Evolutionary conservation across 2,329 filamentous ascomycete species (phyloP).

Genomic region (Verticillium nubilum): DNA sequence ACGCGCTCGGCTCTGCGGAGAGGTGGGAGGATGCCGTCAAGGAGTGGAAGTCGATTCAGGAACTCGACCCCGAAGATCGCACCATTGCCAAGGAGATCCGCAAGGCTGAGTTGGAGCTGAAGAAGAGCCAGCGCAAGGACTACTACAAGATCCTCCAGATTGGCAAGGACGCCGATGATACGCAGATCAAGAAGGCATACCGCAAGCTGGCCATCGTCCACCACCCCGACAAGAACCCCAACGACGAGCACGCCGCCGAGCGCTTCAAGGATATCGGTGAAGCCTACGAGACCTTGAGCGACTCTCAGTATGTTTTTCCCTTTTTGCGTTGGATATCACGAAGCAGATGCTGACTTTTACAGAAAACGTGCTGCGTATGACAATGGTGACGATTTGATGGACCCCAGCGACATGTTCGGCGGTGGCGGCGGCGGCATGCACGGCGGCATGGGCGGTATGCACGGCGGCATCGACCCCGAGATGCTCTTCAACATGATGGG

Average conservation of each 20-base stretch:
- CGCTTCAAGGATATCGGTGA: conserved; percentile 98
- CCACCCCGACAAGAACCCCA: conserved; percentile 96
- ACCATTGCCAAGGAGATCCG: conserved; percentile 79
- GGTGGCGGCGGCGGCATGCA: conserved; percentile 53
- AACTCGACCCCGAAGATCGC: conserved; percentile 76
- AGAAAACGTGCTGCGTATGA: conserved; percentile 89
- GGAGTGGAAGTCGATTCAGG: conserved; percentile 82
- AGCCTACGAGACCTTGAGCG: conserved; percentile 92
- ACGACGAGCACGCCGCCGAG: conserved; percentile 75
- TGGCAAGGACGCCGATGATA: conserved; percentile 76
- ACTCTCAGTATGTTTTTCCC: conserved; percentile 68
- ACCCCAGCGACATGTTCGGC: conserved; percentile 80
- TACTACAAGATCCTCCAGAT: conserved; percentile 97
- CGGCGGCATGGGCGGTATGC: conserved; percentile 60
- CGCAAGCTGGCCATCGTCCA: conserved; percentile 89
- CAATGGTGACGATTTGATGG: conserved; percentile 84
- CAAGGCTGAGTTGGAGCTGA: conserved; percentile 87
- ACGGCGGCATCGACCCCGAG: conserved; percentile 66
- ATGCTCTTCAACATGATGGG: conserved; percentile 84
- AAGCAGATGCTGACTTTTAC: conserved; percentile 25
- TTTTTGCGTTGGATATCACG: background rate
- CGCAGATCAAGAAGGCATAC: conserved; percentile 94
- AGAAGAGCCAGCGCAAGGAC: conserved; percentile 96
- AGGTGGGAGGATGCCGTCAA: conserved; percentile 89
- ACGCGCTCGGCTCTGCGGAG: conserved; percentile 77